Base-by-base conservation (phyloP, 73 alveolate species). In the Paramecium pentaurelia region DNA sequence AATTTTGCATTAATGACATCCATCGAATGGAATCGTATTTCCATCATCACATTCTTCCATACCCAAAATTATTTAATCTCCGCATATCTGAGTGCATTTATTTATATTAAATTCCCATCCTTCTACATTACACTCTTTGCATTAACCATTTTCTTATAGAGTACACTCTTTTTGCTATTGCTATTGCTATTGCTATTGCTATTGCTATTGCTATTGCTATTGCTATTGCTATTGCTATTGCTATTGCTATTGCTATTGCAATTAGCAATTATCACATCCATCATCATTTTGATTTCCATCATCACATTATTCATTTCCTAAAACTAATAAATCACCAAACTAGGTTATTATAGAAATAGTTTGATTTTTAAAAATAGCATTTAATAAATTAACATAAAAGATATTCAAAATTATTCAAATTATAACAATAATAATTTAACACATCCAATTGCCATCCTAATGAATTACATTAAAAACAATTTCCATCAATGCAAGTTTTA, bases 41-140 rank as follows among this genome's bases (percentile, higher is more conserved):
- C 86, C 86, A 71, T 71, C 86, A 34, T 71, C 86, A 32, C 86
- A 71, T 12, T 71, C 22, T 30, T 71, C 86, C 32, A 3, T 27
- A 6, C 37, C 45, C 0, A 60, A 6, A 4, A 60, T 14, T 6
- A 60, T 4, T 6, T 16, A 25, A 20, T 60, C 80, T 60, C 80
- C 80, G 20, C 80, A 60, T 20, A 60, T 60, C 4, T 45, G 4
- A 4, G 6, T 30, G 20, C 80, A 60, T 8, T 8, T 40, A 40
- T 40, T 40, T 7, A 40, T 40, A 40, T 10, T 40, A 40, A 40
- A 14, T 40, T 40, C 2, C 49, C 49, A 40, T 40, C 49, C 49
- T 40, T 40, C 12, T 4, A 40, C 2, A 40, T 7, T 40, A 40
- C 49, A 40, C 16, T 40, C 49, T 40, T 14, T 40, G 16, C 49